Evolutionary conservation across 2,329 filamentous ascomycete genomes (phyloP).

Genomic region (Macrophomina tecta): DNA sequence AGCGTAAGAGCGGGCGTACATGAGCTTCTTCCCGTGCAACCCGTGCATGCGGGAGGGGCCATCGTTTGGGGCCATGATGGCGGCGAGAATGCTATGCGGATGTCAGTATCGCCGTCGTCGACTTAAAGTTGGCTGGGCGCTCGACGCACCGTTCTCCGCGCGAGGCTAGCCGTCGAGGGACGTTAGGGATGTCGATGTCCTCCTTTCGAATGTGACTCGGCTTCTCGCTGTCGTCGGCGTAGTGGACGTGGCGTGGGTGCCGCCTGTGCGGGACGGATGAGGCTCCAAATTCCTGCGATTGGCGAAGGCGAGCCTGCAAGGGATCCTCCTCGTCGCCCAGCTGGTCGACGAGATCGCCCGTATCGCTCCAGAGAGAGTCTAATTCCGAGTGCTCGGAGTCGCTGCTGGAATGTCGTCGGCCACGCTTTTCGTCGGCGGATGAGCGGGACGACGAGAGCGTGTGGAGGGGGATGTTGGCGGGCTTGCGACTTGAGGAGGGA

Average conservation of each 20-base stretch:
- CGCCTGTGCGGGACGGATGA: constrained; percentile 47
- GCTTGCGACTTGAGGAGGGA: constrained; percentile 74
- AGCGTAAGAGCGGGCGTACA: constrained; percentile 63
- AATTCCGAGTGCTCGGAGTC: constrained; percentile 69
- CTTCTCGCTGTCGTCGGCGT: constrained; percentile 57
- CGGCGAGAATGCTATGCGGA: constrained; percentile 63
- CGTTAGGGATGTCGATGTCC: constrained; percentile 80
- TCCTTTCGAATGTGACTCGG: constrained; percentile 60
- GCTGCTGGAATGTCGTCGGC: constrained; percentile 60
- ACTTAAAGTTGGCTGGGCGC: neutral
- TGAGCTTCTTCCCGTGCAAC: constrained; percentile 91
- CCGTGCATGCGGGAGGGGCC: constrained; percentile 77
- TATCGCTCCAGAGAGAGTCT: constrained; percentile 78
- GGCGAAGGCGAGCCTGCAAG: constrained; percentile 71
- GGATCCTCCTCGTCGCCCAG: constrained; percentile 83
- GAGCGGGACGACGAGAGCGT: constrained; percentile 63
- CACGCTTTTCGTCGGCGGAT: constrained; percentile 56
- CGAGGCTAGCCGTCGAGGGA: constrained; percentile 67
- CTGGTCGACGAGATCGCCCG: constrained; percentile 93
- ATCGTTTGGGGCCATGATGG: constrained; percentile 84
- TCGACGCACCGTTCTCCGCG: constrained; percentile 63
- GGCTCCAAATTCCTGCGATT: constrained; percentile 68
- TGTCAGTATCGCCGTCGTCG: neutral
- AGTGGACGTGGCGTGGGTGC: constrained; percentile 72
- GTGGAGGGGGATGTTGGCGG: constrained; percentile 88